phyloP scores from a whole-genome alignment of 805 yeast species.

The Starmerella vitae region DNA sequence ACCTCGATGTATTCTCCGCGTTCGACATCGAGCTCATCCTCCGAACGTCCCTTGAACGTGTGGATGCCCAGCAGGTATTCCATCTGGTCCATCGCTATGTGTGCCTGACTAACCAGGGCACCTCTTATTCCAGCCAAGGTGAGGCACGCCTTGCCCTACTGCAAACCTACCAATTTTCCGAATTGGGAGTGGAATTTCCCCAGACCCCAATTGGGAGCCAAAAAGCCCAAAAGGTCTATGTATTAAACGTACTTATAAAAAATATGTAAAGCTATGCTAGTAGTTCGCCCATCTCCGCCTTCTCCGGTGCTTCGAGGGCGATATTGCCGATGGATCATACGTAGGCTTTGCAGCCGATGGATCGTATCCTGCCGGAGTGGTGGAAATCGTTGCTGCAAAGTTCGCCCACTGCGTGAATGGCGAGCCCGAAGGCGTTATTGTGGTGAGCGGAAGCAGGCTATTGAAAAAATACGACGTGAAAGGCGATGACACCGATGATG shows the following conservation, averaged over 20 bases:
- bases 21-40: conserved; percentile 70
- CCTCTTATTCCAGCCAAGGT: no score
- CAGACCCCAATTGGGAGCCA: no score
- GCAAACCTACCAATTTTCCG: no score
- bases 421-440: conserved; percentile 76
- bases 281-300: conserved; percentile 19
- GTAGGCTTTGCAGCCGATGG: conserved; percentile 35
- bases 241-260: background rate
- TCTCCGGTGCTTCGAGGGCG: background rate
- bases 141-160: no score
- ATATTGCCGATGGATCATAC: background rate
- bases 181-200: no score
- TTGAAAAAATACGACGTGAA: conserved; percentile 36
- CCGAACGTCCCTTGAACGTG: conserved; percentile 74
- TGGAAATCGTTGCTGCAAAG: conserved; percentile 47
- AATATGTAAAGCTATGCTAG: conserved; percentile 2
- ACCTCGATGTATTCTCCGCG: conserved; percentile 82
- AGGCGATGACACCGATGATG: conserved; percentile 47
- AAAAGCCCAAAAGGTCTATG: no score
- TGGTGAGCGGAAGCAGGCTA: conserved; percentile 39
- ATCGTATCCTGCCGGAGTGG: conserved; percentile 50
- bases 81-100: conserved; percentile 1
- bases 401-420: conserved; percentile 49
- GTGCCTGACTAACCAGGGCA: no score
- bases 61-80: conserved; percentile 49